Evolutionary conservation across 192 early-diverging fungal genomes (phyloP), one percentile per base, ranked within the genome.

Genomic region (Dimargaris verticillata): DNA sequence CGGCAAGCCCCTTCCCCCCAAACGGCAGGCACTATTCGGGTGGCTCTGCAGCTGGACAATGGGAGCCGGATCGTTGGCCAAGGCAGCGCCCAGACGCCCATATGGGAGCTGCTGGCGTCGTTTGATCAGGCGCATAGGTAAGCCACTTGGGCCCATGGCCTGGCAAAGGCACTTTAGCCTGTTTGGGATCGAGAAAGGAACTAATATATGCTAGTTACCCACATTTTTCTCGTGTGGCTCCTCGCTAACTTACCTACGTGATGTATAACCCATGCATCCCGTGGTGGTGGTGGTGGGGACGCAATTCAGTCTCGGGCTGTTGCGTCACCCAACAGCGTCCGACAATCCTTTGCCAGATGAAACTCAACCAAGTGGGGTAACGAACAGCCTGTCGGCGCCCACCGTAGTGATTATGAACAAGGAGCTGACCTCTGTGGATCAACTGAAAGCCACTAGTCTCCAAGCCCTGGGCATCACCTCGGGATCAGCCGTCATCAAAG

Each of bases 21-120:
- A 47, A 14, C 61, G 60, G 61, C 57, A 51, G 62, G 62, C 55
- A 44, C 64, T 20, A 70, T 76, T 53, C 66, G 73, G 68, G 77
- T 93, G 33, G 91, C 89, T 6, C 69, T 93, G 18, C 88, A 92
- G 66, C 66, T 88, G 14, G 79, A 83, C 18, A 85, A 85, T 38
- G 78, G 79, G 5, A 76, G 69, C 15, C 73, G 91, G 33, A 63
- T 86, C 12, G 76, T 86, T 24, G 74, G 68, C 28, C 80, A 83
- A 25, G 89, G 87, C 62, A 60, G 66, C 9, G 61, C 73, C 4
- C 61, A 67, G 13, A 70, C 77, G 1, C 77, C 79, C 28, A 75
- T 93, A 7, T 93, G 91, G 91, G 76, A 50, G 47, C 42, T n/a
- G 51, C 63, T 22, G 29, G 45, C 12, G 28, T 0, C 61, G 55